phyloP scores from a whole-genome alignment of 1,284 basidiomycete genomes.

The Papiliotrema fonsecae region DNA sequence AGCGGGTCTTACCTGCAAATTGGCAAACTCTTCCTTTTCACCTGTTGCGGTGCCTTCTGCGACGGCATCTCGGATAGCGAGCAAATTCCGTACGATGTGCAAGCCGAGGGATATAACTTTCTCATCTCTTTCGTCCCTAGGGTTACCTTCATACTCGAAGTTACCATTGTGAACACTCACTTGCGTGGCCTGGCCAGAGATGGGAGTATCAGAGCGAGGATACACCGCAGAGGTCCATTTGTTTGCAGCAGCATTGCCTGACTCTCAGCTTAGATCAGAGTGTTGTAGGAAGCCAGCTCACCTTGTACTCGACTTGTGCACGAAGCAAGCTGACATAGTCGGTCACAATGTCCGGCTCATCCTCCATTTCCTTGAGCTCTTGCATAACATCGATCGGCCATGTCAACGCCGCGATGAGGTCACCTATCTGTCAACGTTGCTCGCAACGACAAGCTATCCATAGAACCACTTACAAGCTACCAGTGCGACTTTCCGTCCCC shows the following conservation, averaged over 20 bases:
- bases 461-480: conserved; percentile 57
- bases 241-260: conserved; percentile 28
- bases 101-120: conserved; percentile 84
- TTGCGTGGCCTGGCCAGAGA: conserved; percentile 42
- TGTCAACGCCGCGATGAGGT: conserved; percentile 88
- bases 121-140: conserved; percentile 65
- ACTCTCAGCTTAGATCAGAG: not conserved
- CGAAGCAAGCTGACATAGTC: conserved; percentile 79
- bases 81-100: conserved; percentile 81
- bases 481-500: conserved; percentile 64
- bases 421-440: conserved; percentile 48
- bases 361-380: conserved; percentile 82
- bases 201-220: conserved; percentile 44
- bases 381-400: conserved; percentile 93
- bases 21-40: conserved; percentile 69
- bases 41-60: conserved; percentile 62
- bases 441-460: not conserved
- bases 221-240: conserved; percentile 30
- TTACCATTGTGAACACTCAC: conserved; percentile 17
- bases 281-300: conserved; percentile 23
- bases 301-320: conserved; percentile 83
- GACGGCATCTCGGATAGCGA: conserved; percentile 78
- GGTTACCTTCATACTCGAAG: not conserved
- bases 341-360: conserved; percentile 66
- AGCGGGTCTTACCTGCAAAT: conserved; percentile 56